These are phyloP conservation scores for Aspergillus arachidicola DNA, from an alignment of 2,329 filamentous ascomycete genomes.

Conservation along the genomic window DNA sequence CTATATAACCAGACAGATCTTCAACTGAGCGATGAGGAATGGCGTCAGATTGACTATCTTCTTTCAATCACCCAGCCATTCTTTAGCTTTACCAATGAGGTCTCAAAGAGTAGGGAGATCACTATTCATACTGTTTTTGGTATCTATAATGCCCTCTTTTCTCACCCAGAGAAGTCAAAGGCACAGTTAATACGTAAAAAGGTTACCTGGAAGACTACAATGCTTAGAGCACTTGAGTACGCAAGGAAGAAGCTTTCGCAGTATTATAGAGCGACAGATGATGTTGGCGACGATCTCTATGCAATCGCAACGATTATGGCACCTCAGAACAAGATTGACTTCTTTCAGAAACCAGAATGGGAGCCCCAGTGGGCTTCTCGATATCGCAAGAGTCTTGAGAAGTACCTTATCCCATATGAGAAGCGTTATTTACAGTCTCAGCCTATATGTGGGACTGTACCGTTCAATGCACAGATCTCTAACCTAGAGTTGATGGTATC, in stretches of 20 bases:
- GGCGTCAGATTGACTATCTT: conserved; percentile 16
- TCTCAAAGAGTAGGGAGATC: conserved; percentile 20
- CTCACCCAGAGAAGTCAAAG: conserved; percentile 5
- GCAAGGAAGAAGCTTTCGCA: conserved; percentile 14
- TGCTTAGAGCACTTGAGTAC: conserved; percentile 11
- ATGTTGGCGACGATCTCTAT: conserved; percentile 5
- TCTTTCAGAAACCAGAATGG: conserved; percentile 13
- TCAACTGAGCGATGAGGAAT: conserved; percentile 13
- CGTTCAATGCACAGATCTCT: neutral
- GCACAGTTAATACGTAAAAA: conserved; percentile 14
- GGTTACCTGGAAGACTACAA: conserved; percentile 16
- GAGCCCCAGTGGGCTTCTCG: neutral
- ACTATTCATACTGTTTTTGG: conserved; percentile 19
- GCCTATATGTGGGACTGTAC: neutral
- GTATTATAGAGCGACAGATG: conserved; percentile 18
- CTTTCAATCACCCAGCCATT: conserved; percentile 23
- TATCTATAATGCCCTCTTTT: conserved; percentile 9
- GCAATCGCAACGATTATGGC: conserved; percentile 1
- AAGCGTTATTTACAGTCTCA: neutral
- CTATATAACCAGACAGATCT: neutral
- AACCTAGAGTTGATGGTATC: neutral
- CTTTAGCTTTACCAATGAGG: conserved; percentile 15
- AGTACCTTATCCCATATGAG: neutral
- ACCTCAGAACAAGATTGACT: conserved; percentile 17
- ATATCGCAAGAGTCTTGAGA: neutral